These are phyloP conservation scores for Nematocida parisii DNA, from an alignment of 371 early-diverging fungal species.

Conservation along the genomic window DNA sequence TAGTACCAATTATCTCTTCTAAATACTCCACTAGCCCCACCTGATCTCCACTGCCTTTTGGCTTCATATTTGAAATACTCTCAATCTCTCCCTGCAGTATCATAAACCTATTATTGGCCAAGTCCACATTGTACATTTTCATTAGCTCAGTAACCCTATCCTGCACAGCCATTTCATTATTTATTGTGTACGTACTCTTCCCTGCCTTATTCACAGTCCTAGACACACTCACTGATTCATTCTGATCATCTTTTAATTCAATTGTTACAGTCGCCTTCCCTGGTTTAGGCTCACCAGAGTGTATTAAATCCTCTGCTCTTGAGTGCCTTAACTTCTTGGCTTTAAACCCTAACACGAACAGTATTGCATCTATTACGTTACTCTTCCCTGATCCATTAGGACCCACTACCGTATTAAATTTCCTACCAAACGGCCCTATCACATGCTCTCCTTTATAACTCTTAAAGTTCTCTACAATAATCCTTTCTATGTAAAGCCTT, in stretches of 20 bases:
- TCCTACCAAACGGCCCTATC: slow-evolving; percentile 62
- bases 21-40: slow-evolving; percentile 95
- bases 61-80: slow-evolving; percentile 94
- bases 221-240: slow-evolving; percentile 71
- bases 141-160: slow-evolving; percentile 73
- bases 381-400: slow-evolving; percentile 99
- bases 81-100: slow-evolving; percentile 99
- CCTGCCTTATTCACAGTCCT: slow-evolving; percentile 48
- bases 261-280: slow-evolving; percentile 85
- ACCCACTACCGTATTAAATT: slow-evolving; percentile 78
- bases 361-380: slow-evolving; percentile 94
- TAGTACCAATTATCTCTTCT: slow-evolving; percentile 98
- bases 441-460: slow-evolving; percentile 69
- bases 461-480: slow-evolving; percentile 69
- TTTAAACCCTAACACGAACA: slow-evolving; percentile 98
- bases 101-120: slow-evolving; percentile 95
- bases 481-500: slow-evolving; percentile 47
- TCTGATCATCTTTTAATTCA: slow-evolving; percentile 73
- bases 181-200: slow-evolving; percentile 65
- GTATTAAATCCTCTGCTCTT: slow-evolving; percentile 86
- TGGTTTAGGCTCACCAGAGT: slow-evolving; percentile 78
- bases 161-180: slow-evolving; percentile 28
- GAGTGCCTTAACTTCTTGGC: slow-evolving; percentile 97
- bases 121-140: slow-evolving; percentile 82
- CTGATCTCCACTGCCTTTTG: slow-evolving; percentile 85